Conservation (phyloP, 108 stramenopile species). For the Fragilaria crotonensis region DNA sequence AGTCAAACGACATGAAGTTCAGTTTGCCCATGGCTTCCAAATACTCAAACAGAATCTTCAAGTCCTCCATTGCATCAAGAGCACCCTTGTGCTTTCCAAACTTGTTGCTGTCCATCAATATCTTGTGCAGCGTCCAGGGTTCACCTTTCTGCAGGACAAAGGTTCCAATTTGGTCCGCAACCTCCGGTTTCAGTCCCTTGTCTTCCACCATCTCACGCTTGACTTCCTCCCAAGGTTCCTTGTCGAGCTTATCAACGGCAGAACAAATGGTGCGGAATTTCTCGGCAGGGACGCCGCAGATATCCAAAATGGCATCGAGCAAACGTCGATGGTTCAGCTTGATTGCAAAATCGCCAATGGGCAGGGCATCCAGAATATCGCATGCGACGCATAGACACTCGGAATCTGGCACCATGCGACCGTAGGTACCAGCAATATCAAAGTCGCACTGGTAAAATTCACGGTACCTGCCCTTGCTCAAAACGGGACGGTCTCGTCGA, state of each 20-base stretch:
- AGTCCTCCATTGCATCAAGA: conserved; percentile 73
- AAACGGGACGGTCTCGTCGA: conserved; percentile 77
- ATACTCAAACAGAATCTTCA: conserved; percentile 81
- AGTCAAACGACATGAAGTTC: conserved; percentile 63
- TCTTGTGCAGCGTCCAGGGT: conserved; percentile 63
- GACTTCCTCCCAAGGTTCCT: conserved; percentile 82
- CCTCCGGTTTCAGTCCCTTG: conserved; percentile 72
- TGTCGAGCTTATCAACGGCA: conserved; percentile 92
- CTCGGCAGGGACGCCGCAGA: conserved; percentile 82
- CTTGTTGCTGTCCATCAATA: conserved; percentile 37
- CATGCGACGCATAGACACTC: conserved; percentile 81
- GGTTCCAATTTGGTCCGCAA: conserved; percentile 80
- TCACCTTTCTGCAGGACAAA: conserved; percentile 70
- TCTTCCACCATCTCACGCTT: conserved; percentile 77
- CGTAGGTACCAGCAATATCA: conserved; percentile 75
- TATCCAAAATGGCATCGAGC: conserved; percentile 83
- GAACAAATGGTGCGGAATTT: conserved; percentile 88
- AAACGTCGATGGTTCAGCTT: conserved; percentile 88
- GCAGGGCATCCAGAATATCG: conserved; percentile 76
- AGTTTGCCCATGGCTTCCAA: conserved; percentile 83
- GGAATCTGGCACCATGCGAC: conserved; percentile 83
- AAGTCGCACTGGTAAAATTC: conserved; percentile 96
- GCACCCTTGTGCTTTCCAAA: conserved; percentile 74
- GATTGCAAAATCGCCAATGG: conserved; percentile 83
- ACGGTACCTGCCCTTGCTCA: conserved; percentile 79